Conservation (phyloP, 495 filamentous ascomycete species). For the Talaromyces wortmannii region DNA sequence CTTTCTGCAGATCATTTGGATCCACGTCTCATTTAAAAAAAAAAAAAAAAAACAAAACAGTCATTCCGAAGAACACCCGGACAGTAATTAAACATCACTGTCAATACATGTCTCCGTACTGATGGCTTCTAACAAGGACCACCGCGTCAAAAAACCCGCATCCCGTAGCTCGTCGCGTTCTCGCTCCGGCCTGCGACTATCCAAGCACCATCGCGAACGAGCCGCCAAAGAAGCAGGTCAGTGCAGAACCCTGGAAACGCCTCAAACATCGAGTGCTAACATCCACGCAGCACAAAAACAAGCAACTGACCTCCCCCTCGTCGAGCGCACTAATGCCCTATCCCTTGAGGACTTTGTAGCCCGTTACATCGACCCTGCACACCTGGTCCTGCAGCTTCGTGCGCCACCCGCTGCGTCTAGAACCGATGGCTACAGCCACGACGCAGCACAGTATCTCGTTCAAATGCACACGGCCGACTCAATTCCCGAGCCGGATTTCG, state of each 20-base stretch:
- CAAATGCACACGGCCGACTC: constrained; percentile 37
- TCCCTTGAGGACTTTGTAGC: constrained; percentile 24
- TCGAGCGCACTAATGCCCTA: constrained; percentile 37
- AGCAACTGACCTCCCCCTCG: constrained; percentile 16
- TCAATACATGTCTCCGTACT: not conserved
- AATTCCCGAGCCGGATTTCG: constrained; percentile 46
- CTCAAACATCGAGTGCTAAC: not conserved
- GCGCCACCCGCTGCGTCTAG: not conserved
- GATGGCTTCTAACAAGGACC: not conserved
- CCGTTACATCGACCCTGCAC: constrained; percentile 17
- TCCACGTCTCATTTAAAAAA: too few relatives aligned
- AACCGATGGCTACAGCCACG: not conserved
- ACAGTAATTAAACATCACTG: too few relatives aligned
- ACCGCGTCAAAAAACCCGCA: not conserved
- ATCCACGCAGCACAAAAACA: not conserved
- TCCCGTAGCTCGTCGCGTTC: not conserved
- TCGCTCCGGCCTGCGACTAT: constrained; percentile 2
- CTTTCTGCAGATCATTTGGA: too few relatives aligned
- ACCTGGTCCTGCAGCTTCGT: constrained; percentile 6
- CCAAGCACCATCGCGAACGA: constrained; percentile 4
- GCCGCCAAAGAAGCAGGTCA: not conserved
- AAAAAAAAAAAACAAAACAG: too few relatives aligned
- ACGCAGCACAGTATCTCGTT: not conserved
- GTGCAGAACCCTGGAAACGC: constrained; percentile 9
- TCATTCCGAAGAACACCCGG: too few relatives aligned